Percentiles rank a stretch among this genome's conserved stretches.
phyloP scores from a whole-genome alignment of 768 basidiomycete species.

The Rhodotorula babjevae region DNA sequence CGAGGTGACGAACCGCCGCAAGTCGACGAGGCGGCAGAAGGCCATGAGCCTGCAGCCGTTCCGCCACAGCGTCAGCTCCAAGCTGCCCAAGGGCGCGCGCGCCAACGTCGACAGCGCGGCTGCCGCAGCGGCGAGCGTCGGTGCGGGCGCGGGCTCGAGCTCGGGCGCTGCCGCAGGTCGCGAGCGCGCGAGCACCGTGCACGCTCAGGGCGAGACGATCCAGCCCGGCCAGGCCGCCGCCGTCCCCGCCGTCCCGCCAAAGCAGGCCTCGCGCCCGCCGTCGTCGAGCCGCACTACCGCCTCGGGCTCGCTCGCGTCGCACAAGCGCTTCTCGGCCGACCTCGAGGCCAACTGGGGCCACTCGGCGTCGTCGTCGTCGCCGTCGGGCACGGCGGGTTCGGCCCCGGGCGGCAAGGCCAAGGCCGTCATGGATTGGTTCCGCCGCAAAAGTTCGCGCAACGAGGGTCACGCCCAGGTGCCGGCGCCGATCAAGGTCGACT shows the following conservation, averaged over 20 bases:
- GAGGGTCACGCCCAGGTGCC: background rate
- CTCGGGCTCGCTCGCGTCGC: background rate
- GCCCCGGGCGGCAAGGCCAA: constrained; percentile 72
- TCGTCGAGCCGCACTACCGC: background rate
- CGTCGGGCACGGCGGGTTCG: constrained; percentile 22
- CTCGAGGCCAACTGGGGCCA: constrained; percentile 37
- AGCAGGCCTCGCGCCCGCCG: background rate
- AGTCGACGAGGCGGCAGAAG: constrained; percentile 52
- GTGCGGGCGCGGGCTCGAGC: no score
- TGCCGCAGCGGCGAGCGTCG: constrained; percentile 3
- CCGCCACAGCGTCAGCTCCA: constrained; percentile 23
- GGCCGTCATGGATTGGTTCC: constrained; percentile 99
- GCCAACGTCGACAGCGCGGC: constrained; percentile 13
- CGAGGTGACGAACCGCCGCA: constrained; percentile 34
- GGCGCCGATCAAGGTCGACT: constrained; percentile 30
- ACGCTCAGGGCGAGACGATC: background rate
- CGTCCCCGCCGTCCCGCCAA: no score
- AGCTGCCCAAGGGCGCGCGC: constrained; percentile 21
- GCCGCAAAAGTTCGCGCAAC: constrained; percentile 47
- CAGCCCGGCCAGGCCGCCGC: background rate
- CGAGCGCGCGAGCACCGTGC: background rate
- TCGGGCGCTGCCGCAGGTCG: background rate
- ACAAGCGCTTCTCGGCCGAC: constrained; percentile 18
- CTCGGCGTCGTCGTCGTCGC: no score
- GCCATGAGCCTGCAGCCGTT: constrained; percentile 63